phyloP scores from a whole-genome alignment of 1,139 yeast species.

The Candida sp. region DNA sequence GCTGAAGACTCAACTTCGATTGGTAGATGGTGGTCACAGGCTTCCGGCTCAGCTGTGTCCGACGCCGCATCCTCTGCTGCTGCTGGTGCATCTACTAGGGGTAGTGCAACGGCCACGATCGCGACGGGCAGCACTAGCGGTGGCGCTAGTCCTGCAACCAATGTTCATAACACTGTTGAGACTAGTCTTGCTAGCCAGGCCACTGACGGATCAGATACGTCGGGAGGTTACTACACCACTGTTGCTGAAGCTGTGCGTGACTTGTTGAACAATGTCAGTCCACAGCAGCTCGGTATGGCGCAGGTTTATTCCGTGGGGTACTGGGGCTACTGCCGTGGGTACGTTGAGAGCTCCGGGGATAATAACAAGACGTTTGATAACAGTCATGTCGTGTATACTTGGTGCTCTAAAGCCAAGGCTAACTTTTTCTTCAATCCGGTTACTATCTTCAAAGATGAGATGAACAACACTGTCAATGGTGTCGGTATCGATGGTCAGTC shows the following conservation, averaged over 20 bases:
- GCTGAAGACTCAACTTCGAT: too few relatives aligned
- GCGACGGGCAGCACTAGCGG: not conserved
- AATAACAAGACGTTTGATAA: conserved; percentile 24
- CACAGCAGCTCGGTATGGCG: conserved; percentile 52
- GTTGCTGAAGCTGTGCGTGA: conserved; percentile 16
- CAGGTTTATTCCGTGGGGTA: conserved; percentile 66
- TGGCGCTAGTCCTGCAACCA: not conserved
- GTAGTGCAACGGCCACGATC: not conserved
- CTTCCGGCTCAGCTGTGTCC: too few relatives aligned
- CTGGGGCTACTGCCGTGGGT: conserved; percentile 80
- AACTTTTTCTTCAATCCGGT: conserved; percentile 59
- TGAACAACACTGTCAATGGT: conserved; percentile 30
- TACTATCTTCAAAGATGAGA: conserved; percentile 45
- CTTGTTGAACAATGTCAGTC: conserved; percentile 20
- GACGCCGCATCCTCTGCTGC: too few relatives aligned
- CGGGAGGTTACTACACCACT: conserved; percentile 15
- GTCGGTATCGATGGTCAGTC: conserved; percentile 18
- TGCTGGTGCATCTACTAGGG: too few relatives aligned
- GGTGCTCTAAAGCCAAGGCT: conserved; percentile 57
- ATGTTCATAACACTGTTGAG: not conserved
- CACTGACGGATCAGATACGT: conserved; percentile 5
- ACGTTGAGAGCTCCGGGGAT: conserved; percentile 17
- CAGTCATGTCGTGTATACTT: conserved; percentile 47
- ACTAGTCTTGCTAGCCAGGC: conserved; percentile 7
- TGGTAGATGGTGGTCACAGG: too few relatives aligned